Evolutionary conservation across 352 stramenopile species (phyloP), one percentile per base, ranked within the genome.

Genomic region (Globisporangium paddicum): DNA sequence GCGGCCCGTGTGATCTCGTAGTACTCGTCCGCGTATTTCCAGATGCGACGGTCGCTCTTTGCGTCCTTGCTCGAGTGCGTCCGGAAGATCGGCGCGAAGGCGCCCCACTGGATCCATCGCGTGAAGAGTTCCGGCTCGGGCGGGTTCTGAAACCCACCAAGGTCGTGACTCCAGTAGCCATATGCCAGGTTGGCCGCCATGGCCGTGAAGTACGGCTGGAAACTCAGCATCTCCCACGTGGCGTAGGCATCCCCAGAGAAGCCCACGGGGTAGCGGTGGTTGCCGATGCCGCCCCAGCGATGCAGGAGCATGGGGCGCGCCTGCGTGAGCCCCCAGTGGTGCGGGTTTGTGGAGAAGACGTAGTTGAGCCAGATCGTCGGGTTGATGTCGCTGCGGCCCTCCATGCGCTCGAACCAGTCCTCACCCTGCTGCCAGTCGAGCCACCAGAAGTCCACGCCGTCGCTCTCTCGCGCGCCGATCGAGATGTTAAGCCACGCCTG

Each of bases 391-490:
- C 30, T 60, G 5, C 62, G 60, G 0, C 63, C 55, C 23, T 75
- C 57, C 26, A 61, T 28, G 9, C 57, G 51, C 13, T 76, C 53
- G 46, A 67, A 60, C 65, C 72, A 80, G 46, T 79, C 68, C 44
- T 70, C 71, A 30, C 75, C 75, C 30, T 86, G 75, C 60, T 87
- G 76, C 76, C 75, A 86, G 41, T 86, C 76, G 19, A 82, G 79
- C 76, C 76, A 86, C 73, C 70, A 85, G 38, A 82, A 78, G 54
- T 83, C 76, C 38, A 82, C 60, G 30, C 68, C 68, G 16, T 75
- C 65, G 18, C 48, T 30, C 54, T 73, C 65, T 5, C 56, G 61
- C 28, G 45, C 45, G 34, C 63, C 57, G 16, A 75, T 62, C 1
- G 65, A 66, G n/a, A 71, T 35, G 18, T 60, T 68, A 54, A 75